These are phyloP conservation scores for Aspergillus sp. DNA, from an alignment of 2,329 filamentous ascomycete species.

Conservation along the genomic window DNA sequence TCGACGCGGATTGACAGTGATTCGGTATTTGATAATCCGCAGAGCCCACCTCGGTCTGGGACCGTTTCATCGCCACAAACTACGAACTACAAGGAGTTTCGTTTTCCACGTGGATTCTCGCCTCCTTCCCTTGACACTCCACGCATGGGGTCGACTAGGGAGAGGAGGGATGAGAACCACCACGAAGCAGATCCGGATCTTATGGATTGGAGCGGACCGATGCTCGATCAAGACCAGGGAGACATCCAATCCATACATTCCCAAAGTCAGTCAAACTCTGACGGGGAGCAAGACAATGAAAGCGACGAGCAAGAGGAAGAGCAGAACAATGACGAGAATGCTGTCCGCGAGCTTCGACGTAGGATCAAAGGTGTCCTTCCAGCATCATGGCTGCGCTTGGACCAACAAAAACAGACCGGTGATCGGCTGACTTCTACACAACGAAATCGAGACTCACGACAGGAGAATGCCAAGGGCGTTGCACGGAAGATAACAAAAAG, in stretches of 20 bases:
- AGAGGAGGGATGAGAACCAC: conserved; percentile 13
- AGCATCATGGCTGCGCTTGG: conserved; percentile 47
- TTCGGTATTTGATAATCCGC: conserved; percentile 33
- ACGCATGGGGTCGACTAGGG: conserved; percentile 20
- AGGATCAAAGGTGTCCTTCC: conserved; percentile 50
- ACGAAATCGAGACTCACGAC: conserved; percentile 15
- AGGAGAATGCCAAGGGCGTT: conserved; percentile 33
- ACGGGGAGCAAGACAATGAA: conserved; percentile 8
- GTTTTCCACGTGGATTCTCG: conserved; percentile 36
- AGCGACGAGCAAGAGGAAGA: conserved; percentile 10
- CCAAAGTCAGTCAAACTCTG: conserved; percentile 13
- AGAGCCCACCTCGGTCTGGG: conserved; percentile 42
- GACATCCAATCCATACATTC: conserved; percentile 22
- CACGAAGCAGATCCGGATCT: conserved; percentile 10
- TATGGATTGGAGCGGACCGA: conserved; percentile 14
- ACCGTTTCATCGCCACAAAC: conserved; percentile 27
- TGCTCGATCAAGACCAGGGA: conserved; percentile 12
- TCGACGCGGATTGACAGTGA: conserved; percentile 5
- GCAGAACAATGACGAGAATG: conserved; percentile 18
- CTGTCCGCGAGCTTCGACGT: conserved; percentile 36
- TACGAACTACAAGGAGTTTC: conserved; percentile 28
- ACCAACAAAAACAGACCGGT: conserved; percentile 34
- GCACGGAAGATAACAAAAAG: conserved; percentile 32
- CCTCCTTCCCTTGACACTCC: conserved; percentile 27
- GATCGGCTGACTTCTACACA: conserved; percentile 17